These are phyloP conservation scores for Metschnikowia dekortorum DNA, from an alignment of 805 yeast species.

Conservation along the genomic window DNA sequence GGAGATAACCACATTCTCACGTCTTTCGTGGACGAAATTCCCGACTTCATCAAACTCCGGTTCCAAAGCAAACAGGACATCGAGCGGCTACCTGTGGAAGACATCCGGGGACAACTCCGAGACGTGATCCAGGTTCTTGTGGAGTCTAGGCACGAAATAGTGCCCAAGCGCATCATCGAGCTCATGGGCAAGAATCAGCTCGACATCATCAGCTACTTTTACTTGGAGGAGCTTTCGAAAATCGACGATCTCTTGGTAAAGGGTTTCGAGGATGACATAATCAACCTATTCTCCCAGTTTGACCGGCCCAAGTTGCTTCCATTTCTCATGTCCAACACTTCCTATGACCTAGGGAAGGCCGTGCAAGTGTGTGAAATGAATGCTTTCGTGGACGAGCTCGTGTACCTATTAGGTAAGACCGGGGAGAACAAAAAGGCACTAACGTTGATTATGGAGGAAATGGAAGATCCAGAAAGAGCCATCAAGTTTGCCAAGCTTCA, in stretches of 20 bases:
- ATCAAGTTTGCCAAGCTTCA: slow-evolving; percentile 68
- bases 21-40: slow-evolving; percentile 44
- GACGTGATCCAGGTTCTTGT: slow-evolving; percentile 54
- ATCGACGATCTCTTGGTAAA: slow-evolving; percentile 53
- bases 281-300: slow-evolving; percentile 60
- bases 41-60: slow-evolving; percentile 46
- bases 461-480: slow-evolving; percentile 77
- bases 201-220: slow-evolving; percentile 55
- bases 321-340: slow-evolving; percentile 55
- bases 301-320: slow-evolving; percentile 52
- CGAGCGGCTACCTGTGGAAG: slow-evolving; percentile 35
- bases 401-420: slow-evolving; percentile 72
- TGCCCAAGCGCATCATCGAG: slow-evolving; percentile 48
- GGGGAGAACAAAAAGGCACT: slow-evolving; percentile 80
- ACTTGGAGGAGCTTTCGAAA: slow-evolving; percentile 54
- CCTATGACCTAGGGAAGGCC: slow-evolving; percentile 67
- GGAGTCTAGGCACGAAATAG: slow-evolving; percentile 60
- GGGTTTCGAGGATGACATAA: slow-evolving; percentile 63
- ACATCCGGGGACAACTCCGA: slow-evolving; percentile 34
- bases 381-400: slow-evolving; percentile 63
- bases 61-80: slow-evolving; percentile 34
- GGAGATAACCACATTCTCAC: slow-evolving; percentile 59
- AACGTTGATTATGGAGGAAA: slow-evolving; percentile 66
- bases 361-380: slow-evolving; percentile 57
- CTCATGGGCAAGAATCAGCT: slow-evolving; percentile 41